Evolutionary conservation across 805 yeast species (phyloP).

Genomic region (Lipomyces kockii): DNA sequence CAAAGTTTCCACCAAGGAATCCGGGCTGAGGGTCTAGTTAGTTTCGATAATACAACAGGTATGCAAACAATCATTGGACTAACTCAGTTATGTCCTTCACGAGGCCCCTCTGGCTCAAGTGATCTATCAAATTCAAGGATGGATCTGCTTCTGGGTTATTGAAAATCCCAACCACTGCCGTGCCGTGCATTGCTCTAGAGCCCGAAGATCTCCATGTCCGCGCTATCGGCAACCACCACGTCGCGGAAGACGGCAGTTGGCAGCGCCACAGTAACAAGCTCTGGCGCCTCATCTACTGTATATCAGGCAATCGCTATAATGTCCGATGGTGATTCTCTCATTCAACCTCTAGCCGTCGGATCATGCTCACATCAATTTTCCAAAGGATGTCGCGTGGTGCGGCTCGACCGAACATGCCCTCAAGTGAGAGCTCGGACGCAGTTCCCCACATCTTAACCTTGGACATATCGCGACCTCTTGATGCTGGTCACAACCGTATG

Average conservation of each 20-base stretch:
- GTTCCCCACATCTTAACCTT: too few species aligned
- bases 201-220: not conserved
- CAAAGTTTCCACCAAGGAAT: not conserved
- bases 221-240: not conserved
- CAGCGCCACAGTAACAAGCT: not conserved
- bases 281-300: not conserved
- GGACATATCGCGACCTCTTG: too few species aligned
- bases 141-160: constrained; percentile 7
- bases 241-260: not conserved
- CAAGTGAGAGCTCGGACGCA: too few species aligned
- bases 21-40: not conserved
- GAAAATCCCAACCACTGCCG: not conserved
- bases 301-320: not conserved
- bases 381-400: too few species aligned
- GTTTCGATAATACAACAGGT: not conserved
- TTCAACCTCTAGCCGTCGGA: too few species aligned
- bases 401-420: too few species aligned
- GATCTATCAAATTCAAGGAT: constrained; percentile 9
- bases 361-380: too few species aligned
- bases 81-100: constrained; percentile 26
- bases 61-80: not conserved
- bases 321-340: not conserved
- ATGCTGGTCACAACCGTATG: too few species aligned
- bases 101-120: constrained; percentile 21
- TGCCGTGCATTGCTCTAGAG: not conserved